A percentile compares a stretch with the other conserved stretches of the same genome.
Evolutionary conservation across 2,329 filamentous ascomycete species (phyloP).

Genomic region (Capronia epimyces): DNA sequence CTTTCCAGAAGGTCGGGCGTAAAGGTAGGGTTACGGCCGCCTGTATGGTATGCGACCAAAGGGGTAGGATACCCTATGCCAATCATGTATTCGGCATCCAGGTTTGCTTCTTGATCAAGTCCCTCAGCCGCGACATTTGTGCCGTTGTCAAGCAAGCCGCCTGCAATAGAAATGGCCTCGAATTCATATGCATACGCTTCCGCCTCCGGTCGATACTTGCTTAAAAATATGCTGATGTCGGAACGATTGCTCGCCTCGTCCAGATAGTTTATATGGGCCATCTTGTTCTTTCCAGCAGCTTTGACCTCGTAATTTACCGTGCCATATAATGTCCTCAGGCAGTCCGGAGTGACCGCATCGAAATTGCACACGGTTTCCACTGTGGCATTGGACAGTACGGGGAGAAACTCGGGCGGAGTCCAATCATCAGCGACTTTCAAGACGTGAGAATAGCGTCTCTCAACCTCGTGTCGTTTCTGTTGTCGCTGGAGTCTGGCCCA

Average conservation of each 20-base stretch:
- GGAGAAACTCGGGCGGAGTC: slow-evolving; percentile 8
- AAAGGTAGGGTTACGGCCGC: slow-evolving; percentile 36
- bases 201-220: slow-evolving; percentile 36
- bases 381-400: slow-evolving; percentile 23
- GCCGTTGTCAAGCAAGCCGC: slow-evolving; percentile 29
- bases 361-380: slow-evolving; percentile 46
- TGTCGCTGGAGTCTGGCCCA: slow-evolving; percentile 16
- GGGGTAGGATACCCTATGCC: slow-evolving; percentile 34
- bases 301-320: slow-evolving; percentile 51
- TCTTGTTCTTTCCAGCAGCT: slow-evolving; percentile 38
- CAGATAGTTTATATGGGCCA: slow-evolving; percentile 46
- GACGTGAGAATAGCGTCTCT: slow-evolving; percentile 14
- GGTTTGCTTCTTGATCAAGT: slow-evolving; percentile 19
- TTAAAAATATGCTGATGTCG: slow-evolving; percentile 36
- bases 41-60: slow-evolving; percentile 52
- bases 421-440: slow-evolving; percentile 14
- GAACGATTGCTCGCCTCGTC: slow-evolving; percentile 46
- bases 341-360: slow-evolving; percentile 49
- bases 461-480: slow-evolving; percentile 12
- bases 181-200: slow-evolving; percentile 34
- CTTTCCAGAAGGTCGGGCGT: slow-evolving; percentile 15
- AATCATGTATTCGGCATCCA: slow-evolving; percentile 27
- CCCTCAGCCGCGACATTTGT: slow-evolving; percentile 17
- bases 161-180: slow-evolving; percentile 33
- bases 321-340: slow-evolving; percentile 50